Evolutionary conservation across 371 early-diverging fungal species (phyloP).

Genomic region (Rhizopus microsporus): DNA sequence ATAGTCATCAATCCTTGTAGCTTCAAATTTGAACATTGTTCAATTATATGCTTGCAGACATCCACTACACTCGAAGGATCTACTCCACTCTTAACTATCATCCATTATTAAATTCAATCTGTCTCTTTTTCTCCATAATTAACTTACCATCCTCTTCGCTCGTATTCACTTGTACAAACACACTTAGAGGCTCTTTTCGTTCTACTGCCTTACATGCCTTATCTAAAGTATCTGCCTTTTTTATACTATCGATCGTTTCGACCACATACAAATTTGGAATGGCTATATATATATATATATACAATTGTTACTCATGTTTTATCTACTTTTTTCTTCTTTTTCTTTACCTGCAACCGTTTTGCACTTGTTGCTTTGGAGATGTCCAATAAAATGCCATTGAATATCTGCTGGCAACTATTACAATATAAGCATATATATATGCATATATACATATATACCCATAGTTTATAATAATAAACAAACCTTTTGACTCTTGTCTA

Average conservation of each 20-base stretch:
- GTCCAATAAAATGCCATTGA: constrained; percentile 97
- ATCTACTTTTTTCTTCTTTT: not conserved
- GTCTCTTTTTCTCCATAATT: not conserved
- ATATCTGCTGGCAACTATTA: constrained; percentile 71
- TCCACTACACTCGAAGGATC: constrained; percentile 43
- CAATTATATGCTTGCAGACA: constrained; percentile 65
- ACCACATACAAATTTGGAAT: constrained; percentile 89
- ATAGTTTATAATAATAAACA: not conserved
- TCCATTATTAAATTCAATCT: constrained; percentile 4
- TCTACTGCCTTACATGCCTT: constrained; percentile 62
- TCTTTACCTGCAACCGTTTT: constrained; percentile 71
- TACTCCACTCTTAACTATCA: constrained; percentile 83
- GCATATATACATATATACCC: not conserved
- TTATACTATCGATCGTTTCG: constrained; percentile 86
- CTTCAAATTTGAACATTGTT: constrained; percentile 66
- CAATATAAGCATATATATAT: not conserved
- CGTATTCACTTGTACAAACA: constrained; percentile 95
- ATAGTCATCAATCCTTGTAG: constrained; percentile 95
- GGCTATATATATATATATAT: constrained; percentile 31
- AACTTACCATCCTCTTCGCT: constrained; percentile 82
- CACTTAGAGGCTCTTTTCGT: constrained; percentile 59
- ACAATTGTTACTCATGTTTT: no score
- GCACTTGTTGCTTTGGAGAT: constrained; percentile 94
- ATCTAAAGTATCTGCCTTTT: constrained; percentile 82
- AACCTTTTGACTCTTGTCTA: constrained; percentile 83